Evolutionary conservation across 805 yeast genomes (phyloP).

Genomic region (Starmerella sp.): DNA sequence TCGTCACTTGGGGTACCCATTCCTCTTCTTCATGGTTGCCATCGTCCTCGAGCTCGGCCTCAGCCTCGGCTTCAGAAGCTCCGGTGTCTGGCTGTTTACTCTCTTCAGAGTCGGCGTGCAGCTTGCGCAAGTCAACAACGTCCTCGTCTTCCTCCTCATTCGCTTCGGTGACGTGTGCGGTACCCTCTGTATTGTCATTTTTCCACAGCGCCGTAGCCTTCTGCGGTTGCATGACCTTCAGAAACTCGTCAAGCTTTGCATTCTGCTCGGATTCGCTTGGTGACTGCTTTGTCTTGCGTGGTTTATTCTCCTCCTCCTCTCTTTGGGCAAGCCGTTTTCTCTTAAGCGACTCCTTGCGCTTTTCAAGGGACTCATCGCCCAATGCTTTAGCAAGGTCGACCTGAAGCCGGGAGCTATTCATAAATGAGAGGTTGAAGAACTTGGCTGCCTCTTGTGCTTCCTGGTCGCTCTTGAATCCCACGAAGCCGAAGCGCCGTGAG

Average conservation of each 20-base stretch:
- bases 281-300: neutral
- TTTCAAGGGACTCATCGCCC: conserved; percentile 59
- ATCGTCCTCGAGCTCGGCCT: conserved; percentile 24
- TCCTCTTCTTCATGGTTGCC: conserved; percentile 26
- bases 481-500: conserved; percentile 84
- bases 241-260: conserved; percentile 57
- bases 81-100: too few relatives aligned
- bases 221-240: conserved; percentile 74
- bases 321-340: conserved; percentile 12
- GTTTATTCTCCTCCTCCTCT: conserved; percentile 21
- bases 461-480: conserved; percentile 63
- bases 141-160: conserved; percentile 18
- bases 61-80: neutral
- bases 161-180: conserved; percentile 9
- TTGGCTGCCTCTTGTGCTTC: conserved; percentile 73
- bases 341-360: conserved; percentile 35
- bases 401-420: conserved; percentile 69
- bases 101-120: conserved; percentile 21
- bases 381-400: conserved; percentile 78
- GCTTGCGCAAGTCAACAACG: conserved; percentile 28
- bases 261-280: conserved; percentile 23
- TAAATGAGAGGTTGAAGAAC: conserved; percentile 64
- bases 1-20: conserved; percentile 28
- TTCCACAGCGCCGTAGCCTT: conserved; percentile 27
- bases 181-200: conserved; percentile 28